A percentile compares a stretch with the other conserved stretches of the same genome.
Evolutionary conservation across 345 rosid genomes (phyloP).

Genomic region (Populus euphratica): DNA sequence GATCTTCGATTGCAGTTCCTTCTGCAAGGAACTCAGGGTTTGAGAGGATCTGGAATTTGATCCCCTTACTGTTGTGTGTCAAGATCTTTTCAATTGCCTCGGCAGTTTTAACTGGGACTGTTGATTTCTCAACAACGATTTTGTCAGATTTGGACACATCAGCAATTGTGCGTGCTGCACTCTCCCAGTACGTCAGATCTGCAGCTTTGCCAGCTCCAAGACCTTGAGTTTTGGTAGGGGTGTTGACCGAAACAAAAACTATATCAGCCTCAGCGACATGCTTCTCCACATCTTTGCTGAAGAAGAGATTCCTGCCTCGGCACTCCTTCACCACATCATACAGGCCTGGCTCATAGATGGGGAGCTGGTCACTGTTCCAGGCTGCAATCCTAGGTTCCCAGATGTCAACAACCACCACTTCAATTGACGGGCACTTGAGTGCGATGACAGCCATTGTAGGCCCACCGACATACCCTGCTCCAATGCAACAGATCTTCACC

Average conservation of each 20-base stretch:
- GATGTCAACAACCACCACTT: conserved; percentile 88
- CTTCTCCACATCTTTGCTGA: conserved; percentile 88
- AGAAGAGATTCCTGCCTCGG: conserved; percentile 82
- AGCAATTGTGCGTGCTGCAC: conserved; percentile 91
- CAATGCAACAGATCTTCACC: conserved; percentile 98
- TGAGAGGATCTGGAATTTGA: conserved; percentile 87
- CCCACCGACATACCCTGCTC: conserved; percentile 97
- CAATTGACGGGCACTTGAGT: conserved; percentile 77
- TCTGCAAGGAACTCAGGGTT: conserved; percentile 97
- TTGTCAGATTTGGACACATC: conserved; percentile 85
- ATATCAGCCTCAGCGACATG: conserved; percentile 80
- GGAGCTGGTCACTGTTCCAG: conserved; percentile 89
- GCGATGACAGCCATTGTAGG: conserved; percentile 98
- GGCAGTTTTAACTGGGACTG: conserved; percentile 91
- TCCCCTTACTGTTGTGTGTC: conserved; percentile 88
- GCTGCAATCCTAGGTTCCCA: conserved; percentile 68
- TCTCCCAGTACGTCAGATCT: conserved; percentile 94
- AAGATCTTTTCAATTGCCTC: conserved; percentile 91
- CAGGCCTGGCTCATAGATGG: conserved; percentile 91
- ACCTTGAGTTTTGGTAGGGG: conserved; percentile 86
- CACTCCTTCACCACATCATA: conserved; percentile 76
- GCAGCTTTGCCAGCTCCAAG: conserved; percentile 97
- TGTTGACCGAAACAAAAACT: conserved; percentile 86
- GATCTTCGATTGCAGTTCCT: conserved; percentile 82
- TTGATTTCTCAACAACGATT: conserved; percentile 91